Conservation (phyloP, 2,329 filamentous ascomycete genomes). For the Blastomyces silverae region DNA sequence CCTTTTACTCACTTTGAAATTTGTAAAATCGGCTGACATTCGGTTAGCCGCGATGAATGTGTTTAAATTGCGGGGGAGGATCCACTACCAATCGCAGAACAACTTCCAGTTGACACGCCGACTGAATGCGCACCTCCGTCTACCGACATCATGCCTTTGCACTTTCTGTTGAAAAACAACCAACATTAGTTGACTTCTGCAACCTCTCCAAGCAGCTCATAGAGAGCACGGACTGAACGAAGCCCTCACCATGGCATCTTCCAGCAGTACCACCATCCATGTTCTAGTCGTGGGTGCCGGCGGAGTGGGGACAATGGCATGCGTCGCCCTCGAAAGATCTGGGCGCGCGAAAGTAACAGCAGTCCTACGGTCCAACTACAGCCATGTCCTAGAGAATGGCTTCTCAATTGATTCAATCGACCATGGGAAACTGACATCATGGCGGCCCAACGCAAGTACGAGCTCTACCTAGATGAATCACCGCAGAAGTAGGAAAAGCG, state of each 20-base stretch:
- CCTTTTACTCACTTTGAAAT: not conserved
- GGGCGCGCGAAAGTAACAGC: conserved; percentile 1
- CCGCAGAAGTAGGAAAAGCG: not conserved
- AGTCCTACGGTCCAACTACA: conserved; percentile 8
- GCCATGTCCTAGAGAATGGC: not conserved
- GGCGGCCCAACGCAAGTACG: conserved; percentile 1
- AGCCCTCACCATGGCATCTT: not conserved
- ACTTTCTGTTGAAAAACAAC: not conserved
- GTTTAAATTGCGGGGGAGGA: not conserved
- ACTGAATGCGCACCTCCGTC: not conserved
- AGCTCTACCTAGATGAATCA: not conserved
- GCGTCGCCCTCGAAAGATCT: not conserved
- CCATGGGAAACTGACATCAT: not conserved
- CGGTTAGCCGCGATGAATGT: not conserved
- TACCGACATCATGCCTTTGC: not conserved
- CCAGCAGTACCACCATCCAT: not conserved
- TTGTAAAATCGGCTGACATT: not conserved
- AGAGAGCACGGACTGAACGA: not conserved
- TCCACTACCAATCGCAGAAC: not conserved
- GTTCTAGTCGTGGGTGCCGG: conserved; percentile 8
- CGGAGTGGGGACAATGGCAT: conserved; percentile 5
- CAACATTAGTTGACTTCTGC: not conserved
- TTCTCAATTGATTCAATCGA: conserved; percentile 9
- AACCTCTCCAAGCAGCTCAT: not conserved
- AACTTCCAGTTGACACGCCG: too few relatives aligned